Percentiles rank a stretch among this genome's conserved stretches.
These are phyloP conservation scores for Myxozyma neglecta DNA, from an alignment of 805 yeast genomes.

Conservation along the genomic window DNA sequence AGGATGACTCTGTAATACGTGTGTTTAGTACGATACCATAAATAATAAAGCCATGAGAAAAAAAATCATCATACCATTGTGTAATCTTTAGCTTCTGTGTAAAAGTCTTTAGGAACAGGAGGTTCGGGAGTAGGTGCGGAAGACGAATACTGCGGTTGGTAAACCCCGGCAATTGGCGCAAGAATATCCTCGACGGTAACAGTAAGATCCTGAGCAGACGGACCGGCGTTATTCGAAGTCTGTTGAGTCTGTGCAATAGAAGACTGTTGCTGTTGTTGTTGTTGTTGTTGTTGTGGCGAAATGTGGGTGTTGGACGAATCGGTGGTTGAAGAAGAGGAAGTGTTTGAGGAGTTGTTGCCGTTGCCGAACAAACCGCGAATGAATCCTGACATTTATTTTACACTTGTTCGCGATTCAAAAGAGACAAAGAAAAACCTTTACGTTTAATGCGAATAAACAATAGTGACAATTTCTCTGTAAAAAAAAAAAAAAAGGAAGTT, in stretches of 20 bases:
- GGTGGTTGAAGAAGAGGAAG: conserved; percentile 1
- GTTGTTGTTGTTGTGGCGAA: not conserved
- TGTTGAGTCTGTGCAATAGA: not conserved
- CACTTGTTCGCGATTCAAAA: not conserved
- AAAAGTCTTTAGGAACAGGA: conserved; percentile 3
- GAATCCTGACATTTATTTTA: conserved; percentile 15
- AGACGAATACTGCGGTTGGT: not conserved
- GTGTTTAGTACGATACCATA: not conserved
- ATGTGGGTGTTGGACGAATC: not conserved
- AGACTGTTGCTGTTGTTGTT: not conserved
- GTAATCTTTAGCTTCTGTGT: conserved; percentile 24
- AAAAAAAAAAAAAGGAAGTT: not conserved
- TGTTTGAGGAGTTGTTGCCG: conserved; percentile 2
- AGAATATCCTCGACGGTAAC: conserved; percentile 23
- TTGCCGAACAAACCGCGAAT: conserved; percentile 10
- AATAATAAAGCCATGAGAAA: not conserved
- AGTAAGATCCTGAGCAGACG: conserved; percentile 1
- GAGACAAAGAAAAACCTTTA: not conserved
- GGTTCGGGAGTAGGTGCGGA: not conserved
- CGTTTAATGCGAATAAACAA: not conserved
- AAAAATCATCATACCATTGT: conserved; percentile 24
- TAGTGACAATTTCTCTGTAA: not conserved
- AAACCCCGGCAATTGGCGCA: conserved; percentile 9
- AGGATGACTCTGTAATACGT: conserved; percentile 30
- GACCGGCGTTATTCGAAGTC: not conserved